Conservation (phyloP, 1,284 basidiomycete genomes). For the Caloboletus firmus region DNA sequence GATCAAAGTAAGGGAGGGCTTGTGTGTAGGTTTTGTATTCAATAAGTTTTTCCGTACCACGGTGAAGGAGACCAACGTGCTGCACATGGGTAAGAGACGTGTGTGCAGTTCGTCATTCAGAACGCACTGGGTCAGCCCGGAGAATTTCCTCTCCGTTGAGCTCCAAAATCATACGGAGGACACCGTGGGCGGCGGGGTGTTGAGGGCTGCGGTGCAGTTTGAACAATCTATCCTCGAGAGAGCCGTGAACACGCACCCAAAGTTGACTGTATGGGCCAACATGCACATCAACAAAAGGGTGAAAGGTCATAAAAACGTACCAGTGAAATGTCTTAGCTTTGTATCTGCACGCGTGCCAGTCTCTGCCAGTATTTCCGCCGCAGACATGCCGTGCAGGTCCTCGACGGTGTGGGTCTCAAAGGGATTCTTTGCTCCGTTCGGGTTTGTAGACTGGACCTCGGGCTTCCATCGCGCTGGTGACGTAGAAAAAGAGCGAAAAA, state of each 20-base stretch:
- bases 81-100: conserved; percentile 35
- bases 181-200: conserved; percentile 98
- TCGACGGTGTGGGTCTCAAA: conserved; percentile 74
- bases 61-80: conserved; percentile 96
- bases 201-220: conserved; percentile 66
- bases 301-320: conserved; percentile 44
- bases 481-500: conserved; percentile 29
- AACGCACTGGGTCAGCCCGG: conserved; percentile 81
- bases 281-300: conserved; percentile 6
- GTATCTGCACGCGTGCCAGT: conserved; percentile 71
- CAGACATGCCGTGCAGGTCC: conserved; percentile 76
- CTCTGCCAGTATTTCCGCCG: conserved; percentile 77
- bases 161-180: conserved; percentile 96
- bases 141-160: conserved; percentile 96
- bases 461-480: conserved; percentile 27
- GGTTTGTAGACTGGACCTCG: conserved; percentile 27
- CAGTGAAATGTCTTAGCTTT: conserved; percentile 91
- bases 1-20: conserved; percentile 99
- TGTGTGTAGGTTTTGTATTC: conserved; percentile 99
- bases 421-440: conserved; percentile 42
- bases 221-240: neutral
- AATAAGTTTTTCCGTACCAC: conserved; percentile 98
- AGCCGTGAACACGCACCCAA: conserved; percentile 57
- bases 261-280: conserved; percentile 67
- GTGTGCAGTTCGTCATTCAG: neutral